These are phyloP conservation scores for Meira nashicola DNA, from an alignment of 1,284 basidiomycete genomes.

Conservation along the genomic window DNA sequence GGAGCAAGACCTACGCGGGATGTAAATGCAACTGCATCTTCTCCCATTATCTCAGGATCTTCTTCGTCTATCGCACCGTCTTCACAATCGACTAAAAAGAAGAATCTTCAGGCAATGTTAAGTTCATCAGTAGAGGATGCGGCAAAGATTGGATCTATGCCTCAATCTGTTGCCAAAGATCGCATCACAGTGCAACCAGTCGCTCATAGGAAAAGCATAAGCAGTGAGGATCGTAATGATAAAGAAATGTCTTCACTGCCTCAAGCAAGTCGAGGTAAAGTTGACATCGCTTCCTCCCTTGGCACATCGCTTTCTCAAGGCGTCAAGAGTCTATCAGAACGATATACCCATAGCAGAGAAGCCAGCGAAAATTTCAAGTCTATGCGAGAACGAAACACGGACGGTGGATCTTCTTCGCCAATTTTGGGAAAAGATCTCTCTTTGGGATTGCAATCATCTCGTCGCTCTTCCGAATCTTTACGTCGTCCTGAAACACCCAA, in stretches of 20 bases:
- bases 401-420: too few species aligned
- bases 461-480: not conserved
- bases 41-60: not conserved
- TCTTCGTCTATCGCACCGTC: not conserved
- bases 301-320: not conserved
- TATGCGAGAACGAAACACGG: not conserved
- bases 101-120: not conserved
- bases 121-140: not conserved
- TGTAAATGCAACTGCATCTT: not conserved
- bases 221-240: not conserved
- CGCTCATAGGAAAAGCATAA: not conserved
- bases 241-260: not conserved
- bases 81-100: conserved; percentile 4
- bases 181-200: conserved; percentile 1
- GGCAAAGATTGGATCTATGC: not conserved
- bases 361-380: conserved; percentile 15
- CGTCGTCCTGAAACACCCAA: not conserved
- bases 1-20: not conserved
- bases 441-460: not conserved
- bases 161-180: not conserved
- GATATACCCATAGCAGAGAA: conserved; percentile 5
- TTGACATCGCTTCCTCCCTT: not conserved
- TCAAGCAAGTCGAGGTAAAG: not conserved
- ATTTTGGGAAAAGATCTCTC: too few species aligned
- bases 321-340: conserved; percentile 3